A percentile compares a stretch with the other conserved stretches of the same genome.
These are phyloP conservation scores for Ustilago bromivora DNA, from an alignment of 1,284 basidiomycete genomes.

Conservation along the genomic window DNA sequence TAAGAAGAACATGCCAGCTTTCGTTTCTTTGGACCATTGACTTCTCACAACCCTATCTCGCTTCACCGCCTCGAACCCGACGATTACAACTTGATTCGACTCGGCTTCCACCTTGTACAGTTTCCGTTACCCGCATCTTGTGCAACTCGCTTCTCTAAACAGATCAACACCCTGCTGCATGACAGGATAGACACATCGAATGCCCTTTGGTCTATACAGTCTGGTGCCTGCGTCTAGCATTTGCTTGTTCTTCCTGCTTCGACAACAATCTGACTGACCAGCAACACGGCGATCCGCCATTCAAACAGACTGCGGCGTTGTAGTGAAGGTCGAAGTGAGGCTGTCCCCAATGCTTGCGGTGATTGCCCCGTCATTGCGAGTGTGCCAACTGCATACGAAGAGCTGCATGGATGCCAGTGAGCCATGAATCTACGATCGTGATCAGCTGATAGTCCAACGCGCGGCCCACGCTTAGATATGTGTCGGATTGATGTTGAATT, in stretches of 20 bases:
- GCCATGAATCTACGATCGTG: neutral
- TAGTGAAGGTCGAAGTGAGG: too few species aligned
- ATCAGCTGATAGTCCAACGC: slow-evolving; percentile 1
- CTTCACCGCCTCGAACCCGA: neutral
- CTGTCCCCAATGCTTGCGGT: too few species aligned
- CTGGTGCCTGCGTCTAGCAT: neutral
- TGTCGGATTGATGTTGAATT: neutral
- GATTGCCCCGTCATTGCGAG: too few species aligned
- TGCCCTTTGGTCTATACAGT: neutral
- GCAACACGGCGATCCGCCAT: too few species aligned
- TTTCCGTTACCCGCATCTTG: slow-evolving; percentile 12
- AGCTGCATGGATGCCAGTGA: neutral
- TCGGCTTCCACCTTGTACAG: slow-evolving; percentile 17
- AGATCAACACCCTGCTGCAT: neutral
- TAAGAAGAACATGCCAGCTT: slow-evolving; percentile 30
- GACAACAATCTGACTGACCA: too few species aligned
- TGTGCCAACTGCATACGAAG: too few species aligned
- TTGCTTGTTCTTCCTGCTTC: too few species aligned
- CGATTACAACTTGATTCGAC: slow-evolving; percentile 11
- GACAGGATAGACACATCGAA: neutral
- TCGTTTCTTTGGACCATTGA: slow-evolving; percentile 6
- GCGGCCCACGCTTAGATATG: slow-evolving; percentile 1
- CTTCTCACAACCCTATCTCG: slow-evolving; percentile 3
- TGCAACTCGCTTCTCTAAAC: slow-evolving; percentile 5
- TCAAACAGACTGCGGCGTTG: too few species aligned